phyloP scores from a whole-genome alignment of 768 basidiomycete genomes.

The Phlebiopsis flavidoalba region DNA sequence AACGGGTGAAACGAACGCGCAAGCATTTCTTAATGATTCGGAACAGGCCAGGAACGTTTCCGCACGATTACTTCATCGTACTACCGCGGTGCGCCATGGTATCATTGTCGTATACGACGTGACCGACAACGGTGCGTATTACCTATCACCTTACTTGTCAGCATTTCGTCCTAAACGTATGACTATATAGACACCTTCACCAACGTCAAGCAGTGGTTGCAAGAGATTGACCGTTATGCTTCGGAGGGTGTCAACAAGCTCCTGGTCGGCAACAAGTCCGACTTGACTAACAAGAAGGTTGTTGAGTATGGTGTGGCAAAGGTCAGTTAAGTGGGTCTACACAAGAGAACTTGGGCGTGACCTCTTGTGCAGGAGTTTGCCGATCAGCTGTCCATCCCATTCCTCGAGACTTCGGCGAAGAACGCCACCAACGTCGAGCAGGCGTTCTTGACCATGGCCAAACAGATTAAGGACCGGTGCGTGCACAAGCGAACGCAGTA shows the following conservation, averaged over 20 bases:
- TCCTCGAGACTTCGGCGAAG: slow-evolving; percentile 99
- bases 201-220: slow-evolving; percentile 94
- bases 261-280: slow-evolving; percentile 98
- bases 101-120: slow-evolving; percentile 99
- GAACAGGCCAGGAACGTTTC: slow-evolving; percentile 91
- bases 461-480: slow-evolving; percentile 91
- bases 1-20: not conserved
- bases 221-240: slow-evolving; percentile 93
- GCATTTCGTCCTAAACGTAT: not conserved
- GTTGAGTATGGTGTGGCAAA: slow-evolving; percentile 87
- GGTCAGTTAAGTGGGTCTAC: slow-evolving; percentile 35
- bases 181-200: slow-evolving; percentile 73
- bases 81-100: slow-evolving; percentile 97
- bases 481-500: slow-evolving; percentile 12
- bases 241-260: slow-evolving; percentile 99
- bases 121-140: slow-evolving; percentile 77
- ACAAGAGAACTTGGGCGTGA: not conserved
- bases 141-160: not conserved
- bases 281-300: slow-evolving; percentile 95
- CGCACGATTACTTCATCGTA: slow-evolving; percentile 98
- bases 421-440: slow-evolving; percentile 98
- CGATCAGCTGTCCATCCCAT: slow-evolving; percentile 88
- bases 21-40: not conserved
- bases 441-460: slow-evolving; percentile 98
- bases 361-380: slow-evolving; percentile 70